These are phyloP conservation scores for Rhodotorula babjevae DNA, from an alignment of 768 basidiomycete species.

Conservation along the genomic window DNA sequence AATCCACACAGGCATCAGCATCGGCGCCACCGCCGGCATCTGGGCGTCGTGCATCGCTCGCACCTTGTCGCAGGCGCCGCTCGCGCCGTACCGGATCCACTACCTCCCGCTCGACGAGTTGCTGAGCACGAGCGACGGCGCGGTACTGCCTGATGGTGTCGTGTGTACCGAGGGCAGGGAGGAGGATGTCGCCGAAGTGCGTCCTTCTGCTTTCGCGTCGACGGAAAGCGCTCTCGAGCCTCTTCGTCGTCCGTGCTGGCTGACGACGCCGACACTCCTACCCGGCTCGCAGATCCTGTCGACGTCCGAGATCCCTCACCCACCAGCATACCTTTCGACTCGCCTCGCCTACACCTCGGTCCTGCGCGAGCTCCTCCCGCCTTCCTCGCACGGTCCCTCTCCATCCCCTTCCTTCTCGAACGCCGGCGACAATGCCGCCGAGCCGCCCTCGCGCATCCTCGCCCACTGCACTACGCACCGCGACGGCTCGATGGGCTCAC, in stretches of 20 bases:
- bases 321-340: conserved; percentile 11
- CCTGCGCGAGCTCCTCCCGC: neutral
- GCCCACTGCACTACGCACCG: conserved; percentile 29
- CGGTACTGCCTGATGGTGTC: neutral
- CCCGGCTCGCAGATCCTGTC: conserved; percentile 16
- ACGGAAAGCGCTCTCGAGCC: no score
- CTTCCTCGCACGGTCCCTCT: neutral
- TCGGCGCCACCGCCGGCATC: conserved; percentile 23
- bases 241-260: no score
- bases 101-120: neutral
- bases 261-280: neutral
- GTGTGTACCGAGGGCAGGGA: neutral
- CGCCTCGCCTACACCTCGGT: conserved; percentile 10
- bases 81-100: conserved; percentile 10
- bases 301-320: conserved; percentile 24
- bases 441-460: neutral
- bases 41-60: neutral
- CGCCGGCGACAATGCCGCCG: neutral
- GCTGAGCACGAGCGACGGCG: no score
- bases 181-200: neutral
- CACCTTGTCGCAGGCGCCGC: neutral
- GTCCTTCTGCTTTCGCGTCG: no score
- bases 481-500: conserved; percentile 31
- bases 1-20: conserved; percentile 3
- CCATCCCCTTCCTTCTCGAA: neutral